Percentiles rank a stretch among this genome's conserved stretches.
phyloP scores from a whole-genome alignment of 441 rosid genomes.

The Gossypium gossypioides region DNA sequence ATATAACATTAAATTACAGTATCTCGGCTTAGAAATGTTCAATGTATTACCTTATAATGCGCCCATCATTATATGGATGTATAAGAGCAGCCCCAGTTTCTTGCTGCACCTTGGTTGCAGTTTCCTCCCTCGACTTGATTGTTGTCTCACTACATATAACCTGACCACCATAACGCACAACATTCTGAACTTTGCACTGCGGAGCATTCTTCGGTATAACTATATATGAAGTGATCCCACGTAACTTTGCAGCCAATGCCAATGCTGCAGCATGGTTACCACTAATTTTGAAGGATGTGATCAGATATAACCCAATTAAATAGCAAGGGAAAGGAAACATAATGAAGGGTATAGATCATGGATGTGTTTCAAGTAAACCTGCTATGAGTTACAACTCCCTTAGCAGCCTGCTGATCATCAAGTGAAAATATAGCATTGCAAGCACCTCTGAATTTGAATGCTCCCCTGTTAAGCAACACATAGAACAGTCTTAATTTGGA shows the following conservation, averaged over 20 bases:
- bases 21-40: not conserved
- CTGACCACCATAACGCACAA: slow-evolving; percentile 67
- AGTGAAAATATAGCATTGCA: slow-evolving; percentile 76
- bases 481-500: slow-evolving; percentile 1
- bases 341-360: not conserved
- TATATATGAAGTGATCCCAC: slow-evolving; percentile 59
- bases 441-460: slow-evolving; percentile 87
- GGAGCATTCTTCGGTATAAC: slow-evolving; percentile 84
- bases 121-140: slow-evolving; percentile 54
- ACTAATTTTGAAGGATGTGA: slow-evolving; percentile 27
- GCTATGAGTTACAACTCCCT: slow-evolving; percentile 73
- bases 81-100: slow-evolving; percentile 75
- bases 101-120: slow-evolving; percentile 47
- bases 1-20: not conserved
- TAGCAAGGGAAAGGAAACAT: not conserved
- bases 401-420: slow-evolving; percentile 47
- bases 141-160: slow-evolving; percentile 60
- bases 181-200: slow-evolving; percentile 74
- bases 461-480: slow-evolving; percentile 43
- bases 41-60: slow-evolving; percentile 52
- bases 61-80: slow-evolving; percentile 66
- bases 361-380: slow-evolving; percentile 29
- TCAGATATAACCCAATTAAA: slow-evolving; percentile 11
- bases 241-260: slow-evolving; percentile 72
- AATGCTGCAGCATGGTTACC: slow-evolving; percentile 96